phyloP scores from a whole-genome alignment of 805 yeast species.

The Starmerella roubikii region DNA sequence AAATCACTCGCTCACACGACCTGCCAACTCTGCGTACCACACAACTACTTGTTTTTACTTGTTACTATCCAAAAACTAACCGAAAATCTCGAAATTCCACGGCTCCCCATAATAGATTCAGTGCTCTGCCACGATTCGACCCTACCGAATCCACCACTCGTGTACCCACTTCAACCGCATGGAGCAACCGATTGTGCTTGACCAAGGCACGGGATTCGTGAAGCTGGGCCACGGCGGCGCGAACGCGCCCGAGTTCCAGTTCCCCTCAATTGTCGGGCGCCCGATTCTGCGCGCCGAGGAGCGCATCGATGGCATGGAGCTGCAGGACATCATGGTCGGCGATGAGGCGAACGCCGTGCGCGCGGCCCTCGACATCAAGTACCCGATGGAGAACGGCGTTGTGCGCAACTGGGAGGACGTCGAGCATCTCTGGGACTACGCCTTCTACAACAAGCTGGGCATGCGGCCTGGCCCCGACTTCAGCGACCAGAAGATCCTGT shows the following conservation, averaged over 20 bases:
- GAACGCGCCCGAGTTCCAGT: slow-evolving; percentile 92
- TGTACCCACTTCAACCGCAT: slow-evolving; percentile 1
- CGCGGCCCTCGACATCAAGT: slow-evolving; percentile 79
- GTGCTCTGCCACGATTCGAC: too few relatives aligned
- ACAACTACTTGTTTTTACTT: too few relatives aligned
- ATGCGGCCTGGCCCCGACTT: slow-evolving; percentile 33
- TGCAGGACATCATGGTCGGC: slow-evolving; percentile 96
- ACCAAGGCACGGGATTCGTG: slow-evolving; percentile 98
- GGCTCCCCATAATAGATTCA: too few relatives aligned
- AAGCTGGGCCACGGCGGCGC: slow-evolving; percentile 94
- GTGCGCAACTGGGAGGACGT: slow-evolving; percentile 97
- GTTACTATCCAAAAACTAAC: too few relatives aligned
- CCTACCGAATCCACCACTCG: too few relatives aligned
- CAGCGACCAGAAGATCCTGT: slow-evolving; percentile 61
- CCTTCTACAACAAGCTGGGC: slow-evolving; percentile 83
- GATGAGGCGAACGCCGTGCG: slow-evolving; percentile 86
- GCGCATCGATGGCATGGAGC: slow-evolving; percentile 58
- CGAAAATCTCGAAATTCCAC: too few relatives aligned
- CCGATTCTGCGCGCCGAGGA: slow-evolving; percentile 97
- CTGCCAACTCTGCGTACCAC: too few relatives aligned
- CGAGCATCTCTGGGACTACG: slow-evolving; percentile 97
- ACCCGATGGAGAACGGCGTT: slow-evolving; percentile 98
- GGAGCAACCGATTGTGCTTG: slow-evolving; percentile 48
- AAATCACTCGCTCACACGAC: too few relatives aligned
- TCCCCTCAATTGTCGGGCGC: slow-evolving; percentile 94